Evolutionary conservation across 1,284 basidiomycete species (phyloP), one percentile per base, ranked within the genome.

Genomic region (Ustilago loliicola): DNA sequence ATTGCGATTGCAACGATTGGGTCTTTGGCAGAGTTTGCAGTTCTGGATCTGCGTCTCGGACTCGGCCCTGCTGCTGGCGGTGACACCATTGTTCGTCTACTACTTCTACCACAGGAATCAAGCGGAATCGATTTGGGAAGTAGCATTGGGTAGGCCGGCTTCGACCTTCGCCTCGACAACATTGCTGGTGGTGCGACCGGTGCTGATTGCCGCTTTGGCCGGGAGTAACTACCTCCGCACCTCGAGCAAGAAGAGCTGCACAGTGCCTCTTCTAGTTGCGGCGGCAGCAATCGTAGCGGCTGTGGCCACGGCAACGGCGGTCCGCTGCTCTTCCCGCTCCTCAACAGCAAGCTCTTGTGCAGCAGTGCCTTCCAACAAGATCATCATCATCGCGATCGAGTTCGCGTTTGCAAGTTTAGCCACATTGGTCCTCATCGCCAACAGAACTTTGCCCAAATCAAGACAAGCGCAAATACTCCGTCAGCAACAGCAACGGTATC

Each of bases 61-160:
- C n/a, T 34, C 52, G 6, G 7, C 27, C 1, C 34, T 72, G 8
- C 40, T 67, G 9, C 15, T 67, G 11, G 57, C 55, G 5, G 30
- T 55, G 6, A 21, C 55, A 7, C 69, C 69, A 6, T 38, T 72
- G 21, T 61, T 66, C 27, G 42, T 53, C 9, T 21, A 40, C 25
- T 25, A 66, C 32, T 53, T 51, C 7, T n/a, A 34, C 6, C 32
- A 7, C 3, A 3, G 17, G 2, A 4, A 19, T 15, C 17, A 23
- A 9, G 2, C 15, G 0, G n/a, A 30, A 0, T 27, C 60, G 36
- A 63, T 72, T 29, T 61, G 64, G 60, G 25, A 66, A 19, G 36
- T 54, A 1, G 60, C 64, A 0, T 55, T 72, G 38, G 2, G 27
- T 2, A 52, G 9, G 13, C 15, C 57, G 2, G n/a, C 29, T 2